Evolutionary conservation across 148 eudicot species (phyloP).

Genomic region (Dianthus caryophyllus): DNA sequence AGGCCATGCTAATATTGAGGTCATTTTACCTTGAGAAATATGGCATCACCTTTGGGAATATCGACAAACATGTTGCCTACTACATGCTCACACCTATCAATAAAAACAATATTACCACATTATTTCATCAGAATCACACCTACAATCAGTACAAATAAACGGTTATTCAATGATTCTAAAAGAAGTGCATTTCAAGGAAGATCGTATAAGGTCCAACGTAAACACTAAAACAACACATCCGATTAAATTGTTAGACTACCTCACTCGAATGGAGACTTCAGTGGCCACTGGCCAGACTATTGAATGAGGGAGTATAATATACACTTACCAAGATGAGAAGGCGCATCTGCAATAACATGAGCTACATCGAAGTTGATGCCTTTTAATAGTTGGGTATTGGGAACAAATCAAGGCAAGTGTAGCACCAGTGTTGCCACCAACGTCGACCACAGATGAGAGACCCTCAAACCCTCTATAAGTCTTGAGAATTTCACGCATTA

Average conservation of each 20-base stretch:
- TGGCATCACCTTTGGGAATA: slow-evolving; percentile 75
- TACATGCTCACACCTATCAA: slow-evolving; percentile 57
- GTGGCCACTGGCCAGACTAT: neutral
- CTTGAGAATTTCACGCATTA: slow-evolving; percentile 58
- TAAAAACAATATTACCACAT: too few species aligned
- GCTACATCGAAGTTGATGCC: slow-evolving; percentile 76
- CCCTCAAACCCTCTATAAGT: slow-evolving; percentile 60
- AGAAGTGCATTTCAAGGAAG: too few species aligned
- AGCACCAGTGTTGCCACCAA: slow-evolving; percentile 76
- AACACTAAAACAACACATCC: too few species aligned
- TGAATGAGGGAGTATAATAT: neutral
- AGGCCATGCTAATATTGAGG: neutral
- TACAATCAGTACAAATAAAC: too few species aligned
- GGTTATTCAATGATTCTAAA: too few species aligned
- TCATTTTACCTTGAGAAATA: slow-evolving; percentile 64
- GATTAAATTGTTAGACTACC: too few species aligned
- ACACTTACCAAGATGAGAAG: slow-evolving; percentile 45
- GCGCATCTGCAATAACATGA: slow-evolving; percentile 64
- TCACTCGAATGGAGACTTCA: too few species aligned
- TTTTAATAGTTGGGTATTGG: slow-evolving; percentile 56
- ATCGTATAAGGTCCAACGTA: too few species aligned
- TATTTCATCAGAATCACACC: too few species aligned
- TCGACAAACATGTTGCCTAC: slow-evolving; percentile 79
- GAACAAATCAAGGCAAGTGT: slow-evolving; percentile 57
- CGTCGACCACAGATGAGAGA: slow-evolving; percentile 50